Evolutionary conservation across 1,284 basidiomycete genomes (phyloP).

Genomic region (Ganoderma sinense): DNA sequence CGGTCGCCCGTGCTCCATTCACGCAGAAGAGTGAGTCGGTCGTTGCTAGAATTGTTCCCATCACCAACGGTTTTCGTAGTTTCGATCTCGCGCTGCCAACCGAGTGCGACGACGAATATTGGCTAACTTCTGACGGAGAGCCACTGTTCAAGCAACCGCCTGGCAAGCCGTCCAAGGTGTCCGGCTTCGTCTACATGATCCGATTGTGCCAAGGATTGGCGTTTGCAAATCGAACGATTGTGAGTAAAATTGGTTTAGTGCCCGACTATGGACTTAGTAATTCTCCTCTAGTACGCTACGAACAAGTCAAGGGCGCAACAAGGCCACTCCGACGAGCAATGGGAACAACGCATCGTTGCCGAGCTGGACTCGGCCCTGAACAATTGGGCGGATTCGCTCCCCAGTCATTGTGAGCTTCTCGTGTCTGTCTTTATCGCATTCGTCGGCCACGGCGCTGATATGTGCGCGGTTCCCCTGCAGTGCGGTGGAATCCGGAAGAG

Average conservation of each 20-base stretch:
- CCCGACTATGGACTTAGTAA: not conserved
- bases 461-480: not conserved
- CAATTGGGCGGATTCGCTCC: constrained; percentile 32
- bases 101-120: constrained; percentile 78
- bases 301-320: constrained; percentile 25
- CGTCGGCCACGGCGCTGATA: constrained; percentile 22
- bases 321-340: constrained; percentile 25
- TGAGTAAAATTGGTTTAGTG: constrained; percentile 37
- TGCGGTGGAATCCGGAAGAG: constrained; percentile 58
- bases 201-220: constrained; percentile 70
- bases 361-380: constrained; percentile 35
- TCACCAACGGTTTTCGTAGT: constrained; percentile 36
- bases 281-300: constrained; percentile 25
- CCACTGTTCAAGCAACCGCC: constrained; percentile 58
- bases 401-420: constrained; percentile 28
- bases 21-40: constrained; percentile 79
- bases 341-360: constrained; percentile 32
- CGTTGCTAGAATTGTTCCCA: not conserved
- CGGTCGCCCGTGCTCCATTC: constrained; percentile 85
- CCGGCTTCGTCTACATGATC: constrained; percentile 64
- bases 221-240: constrained; percentile 67
- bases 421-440: constrained; percentile 36
- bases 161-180: constrained; percentile 56
- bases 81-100: constrained; percentile 74
- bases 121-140: constrained; percentile 55